Conservation (phyloP, 139 green algal genomes). For the Gonium pectorale region DNA sequence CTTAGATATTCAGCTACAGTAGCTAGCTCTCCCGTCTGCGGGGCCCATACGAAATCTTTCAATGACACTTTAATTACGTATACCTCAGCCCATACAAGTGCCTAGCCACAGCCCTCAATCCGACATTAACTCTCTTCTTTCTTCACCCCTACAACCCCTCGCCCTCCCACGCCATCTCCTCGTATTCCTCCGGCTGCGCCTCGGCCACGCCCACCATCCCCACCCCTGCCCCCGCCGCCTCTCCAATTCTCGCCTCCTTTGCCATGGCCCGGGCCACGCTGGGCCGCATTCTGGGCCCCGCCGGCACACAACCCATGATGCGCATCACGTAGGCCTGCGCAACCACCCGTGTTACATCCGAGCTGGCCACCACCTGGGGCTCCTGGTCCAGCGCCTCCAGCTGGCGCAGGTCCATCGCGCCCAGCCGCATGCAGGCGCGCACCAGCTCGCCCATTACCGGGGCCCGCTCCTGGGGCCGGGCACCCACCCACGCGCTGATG, state of each 20-base stretch:
- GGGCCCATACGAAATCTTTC: too few species aligned
- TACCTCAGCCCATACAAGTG: too few species aligned
- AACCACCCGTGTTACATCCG: constrained; percentile 12
- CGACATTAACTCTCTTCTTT: too few species aligned
- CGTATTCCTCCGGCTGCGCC: too few species aligned
- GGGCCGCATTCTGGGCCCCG: background rate
- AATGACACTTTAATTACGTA: too few species aligned
- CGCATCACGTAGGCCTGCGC: constrained; percentile 13
- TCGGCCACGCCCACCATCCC: background rate
- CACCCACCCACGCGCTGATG: background rate
- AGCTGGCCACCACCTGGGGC: background rate
- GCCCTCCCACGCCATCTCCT: too few species aligned
- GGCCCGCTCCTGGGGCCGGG: background rate
- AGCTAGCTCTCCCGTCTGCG: too few species aligned
- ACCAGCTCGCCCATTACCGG: background rate
- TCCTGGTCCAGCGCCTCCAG: constrained; percentile 19
- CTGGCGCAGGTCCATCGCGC: background rate
- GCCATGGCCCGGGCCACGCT: background rate
- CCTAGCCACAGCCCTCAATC: too few species aligned
- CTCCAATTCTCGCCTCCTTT: background rate
- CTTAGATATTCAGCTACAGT: too few species aligned
- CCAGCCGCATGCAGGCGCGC: constrained; percentile 5
- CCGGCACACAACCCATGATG: background rate
- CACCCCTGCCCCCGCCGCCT: background rate
- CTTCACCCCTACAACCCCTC: too few species aligned